Percentiles rank a stretch among this genome's conserved stretches.
phyloP scores from a whole-genome alignment of 352 stramenopile species.

The Phytophthora macrochlamydospora region DNA sequence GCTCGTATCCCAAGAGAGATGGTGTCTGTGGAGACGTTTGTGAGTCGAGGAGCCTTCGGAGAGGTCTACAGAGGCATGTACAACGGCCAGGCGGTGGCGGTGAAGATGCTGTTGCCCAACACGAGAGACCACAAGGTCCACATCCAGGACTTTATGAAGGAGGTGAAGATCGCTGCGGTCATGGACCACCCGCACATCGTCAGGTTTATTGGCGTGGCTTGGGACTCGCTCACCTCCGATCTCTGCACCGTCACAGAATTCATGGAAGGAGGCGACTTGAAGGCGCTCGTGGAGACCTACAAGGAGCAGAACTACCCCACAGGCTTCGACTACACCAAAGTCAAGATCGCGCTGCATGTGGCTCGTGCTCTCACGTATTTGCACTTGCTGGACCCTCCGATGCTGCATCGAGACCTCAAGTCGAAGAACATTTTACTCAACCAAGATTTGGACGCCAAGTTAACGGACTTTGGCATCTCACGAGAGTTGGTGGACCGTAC shows the following conservation, averaged over 20 bases:
- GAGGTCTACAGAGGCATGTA: slow-evolving; percentile 41
- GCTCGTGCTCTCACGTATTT: slow-evolving; percentile 49
- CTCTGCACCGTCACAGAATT: slow-evolving; percentile 42
- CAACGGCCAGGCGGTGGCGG: slow-evolving; percentile 30
- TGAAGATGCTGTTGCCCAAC: slow-evolving; percentile 31
- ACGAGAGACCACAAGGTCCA: slow-evolving; percentile 17
- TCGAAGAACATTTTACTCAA: slow-evolving; percentile 43
- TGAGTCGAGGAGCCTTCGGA: slow-evolving; percentile 45
- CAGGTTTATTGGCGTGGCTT: slow-evolving; percentile 44
- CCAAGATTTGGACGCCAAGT: slow-evolving; percentile 48
- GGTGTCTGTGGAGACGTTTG: slow-evolving; percentile 23
- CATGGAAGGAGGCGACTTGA: slow-evolving; percentile 36
- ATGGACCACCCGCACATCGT: slow-evolving; percentile 39
- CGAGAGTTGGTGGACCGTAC: slow-evolving; percentile 34
- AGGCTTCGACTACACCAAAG: slow-evolving; percentile 26
- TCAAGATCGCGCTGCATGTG: slow-evolving; percentile 35
- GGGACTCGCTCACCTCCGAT: slow-evolving; percentile 30
- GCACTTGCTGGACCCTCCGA: slow-evolving; percentile 39
- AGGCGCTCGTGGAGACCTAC: slow-evolving; percentile 36
- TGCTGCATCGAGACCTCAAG: slow-evolving; percentile 44
- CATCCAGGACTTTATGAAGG: slow-evolving; percentile 36
- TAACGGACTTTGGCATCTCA: slow-evolving; percentile 69
- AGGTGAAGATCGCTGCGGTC: slow-evolving; percentile 29
- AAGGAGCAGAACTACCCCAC: slow-evolving; percentile 20
- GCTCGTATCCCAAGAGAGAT: slow-evolving; percentile 38